Evolutionary conservation across 1,284 basidiomycete species (phyloP).

Genomic region (Lentinus polychrous): DNA sequence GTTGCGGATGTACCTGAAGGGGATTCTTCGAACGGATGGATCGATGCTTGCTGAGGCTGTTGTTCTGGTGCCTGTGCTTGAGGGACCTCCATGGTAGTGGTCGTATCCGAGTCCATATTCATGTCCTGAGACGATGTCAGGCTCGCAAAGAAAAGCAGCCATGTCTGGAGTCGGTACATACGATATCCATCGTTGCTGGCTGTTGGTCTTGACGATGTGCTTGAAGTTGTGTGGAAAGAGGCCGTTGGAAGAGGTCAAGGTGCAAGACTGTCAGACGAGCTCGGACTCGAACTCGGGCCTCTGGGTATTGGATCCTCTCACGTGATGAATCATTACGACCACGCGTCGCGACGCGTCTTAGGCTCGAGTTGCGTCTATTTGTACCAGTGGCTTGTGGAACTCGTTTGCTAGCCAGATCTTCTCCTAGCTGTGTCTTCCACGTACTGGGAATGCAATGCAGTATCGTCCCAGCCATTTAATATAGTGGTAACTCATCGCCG

Average conservation of each 20-base stretch:
- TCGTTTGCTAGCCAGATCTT: too few relatives aligned
- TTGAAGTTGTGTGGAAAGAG: background rate
- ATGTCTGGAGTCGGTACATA: background rate
- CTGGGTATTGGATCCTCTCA: background rate
- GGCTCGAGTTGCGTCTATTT: too few relatives aligned
- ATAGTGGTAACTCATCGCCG: too few relatives aligned
- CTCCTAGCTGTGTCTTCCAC: too few relatives aligned
- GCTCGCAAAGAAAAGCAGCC: background rate
- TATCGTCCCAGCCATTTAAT: too few relatives aligned
- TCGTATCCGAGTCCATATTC: slow-evolving; percentile 9
- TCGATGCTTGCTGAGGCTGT: background rate
- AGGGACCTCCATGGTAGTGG: slow-evolving; percentile 4
- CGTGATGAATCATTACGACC: slow-evolving; percentile 1
- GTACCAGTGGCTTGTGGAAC: too few relatives aligned
- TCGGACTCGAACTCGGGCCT: background rate
- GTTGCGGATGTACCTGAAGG: background rate
- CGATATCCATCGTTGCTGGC: slow-evolving; percentile 2
- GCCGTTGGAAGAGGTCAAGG: background rate
- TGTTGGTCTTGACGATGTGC: background rate
- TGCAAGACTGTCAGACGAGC: background rate
- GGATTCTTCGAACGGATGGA: background rate
- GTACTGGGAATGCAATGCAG: too few relatives aligned
- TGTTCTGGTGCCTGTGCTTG: background rate
- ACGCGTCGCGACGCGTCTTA: slow-evolving; percentile 9
- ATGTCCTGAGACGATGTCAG: slow-evolving; percentile 7